phyloP scores from a whole-genome alignment of 2,329 filamentous ascomycete species.

The Thermothelomyces thermophilus region DNA sequence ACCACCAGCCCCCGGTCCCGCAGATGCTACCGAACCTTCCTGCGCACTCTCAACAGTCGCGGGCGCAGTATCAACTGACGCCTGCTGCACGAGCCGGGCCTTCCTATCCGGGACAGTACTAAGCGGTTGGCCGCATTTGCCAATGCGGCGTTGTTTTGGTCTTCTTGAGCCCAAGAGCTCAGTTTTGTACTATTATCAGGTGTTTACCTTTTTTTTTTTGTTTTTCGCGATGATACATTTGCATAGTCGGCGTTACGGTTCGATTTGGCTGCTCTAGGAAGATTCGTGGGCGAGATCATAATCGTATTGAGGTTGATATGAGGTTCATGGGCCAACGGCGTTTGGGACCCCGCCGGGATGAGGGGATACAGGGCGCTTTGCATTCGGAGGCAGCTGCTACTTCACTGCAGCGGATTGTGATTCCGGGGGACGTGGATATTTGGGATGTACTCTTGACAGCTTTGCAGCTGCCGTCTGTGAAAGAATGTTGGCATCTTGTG shows the following conservation, averaged over 20 bases:
- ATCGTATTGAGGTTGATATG: neutral
- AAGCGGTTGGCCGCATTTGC: neutral
- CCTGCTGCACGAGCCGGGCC: neutral
- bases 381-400: neutral
- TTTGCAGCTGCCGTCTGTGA: too few relatives aligned
- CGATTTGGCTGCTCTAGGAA: neutral
- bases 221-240: constrained; percentile 2
- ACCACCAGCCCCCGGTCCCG: neutral
- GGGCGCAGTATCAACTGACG: neutral
- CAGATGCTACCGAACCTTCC: constrained; percentile 12
- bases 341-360: neutral
- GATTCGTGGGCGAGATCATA: neutral
- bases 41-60: neutral
- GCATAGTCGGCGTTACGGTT: constrained; percentile 11
- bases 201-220: neutral
- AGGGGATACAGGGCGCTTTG: neutral
- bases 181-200: constrained; percentile 2
- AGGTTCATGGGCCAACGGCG: neutral
- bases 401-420: neutral
- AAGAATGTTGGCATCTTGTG: too few relatives aligned
- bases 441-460: too few relatives aligned
- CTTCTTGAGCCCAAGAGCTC: neutral
- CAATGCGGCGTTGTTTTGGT: neutral
- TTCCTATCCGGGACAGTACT: constrained; percentile 9
- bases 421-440: too few relatives aligned